These are phyloP conservation scores for Leucogyrophana mollusca DNA, from an alignment of 768 basidiomycete genomes.

Conservation along the genomic window DNA sequence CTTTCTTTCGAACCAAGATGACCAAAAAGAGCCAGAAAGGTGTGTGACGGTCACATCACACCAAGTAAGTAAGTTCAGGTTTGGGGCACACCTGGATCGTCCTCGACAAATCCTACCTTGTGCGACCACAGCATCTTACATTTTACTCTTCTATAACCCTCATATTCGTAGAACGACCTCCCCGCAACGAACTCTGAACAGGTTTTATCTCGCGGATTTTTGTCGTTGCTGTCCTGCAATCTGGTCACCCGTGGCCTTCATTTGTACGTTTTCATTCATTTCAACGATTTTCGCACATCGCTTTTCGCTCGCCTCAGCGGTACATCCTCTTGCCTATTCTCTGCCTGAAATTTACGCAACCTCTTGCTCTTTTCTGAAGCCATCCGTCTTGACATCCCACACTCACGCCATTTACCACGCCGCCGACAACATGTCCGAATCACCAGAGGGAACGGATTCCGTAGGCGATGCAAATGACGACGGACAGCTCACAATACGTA, in stretches of 20 bases:
- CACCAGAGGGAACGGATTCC: slow-evolving; percentile 36
- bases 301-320: not conserved
- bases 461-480: slow-evolving; percentile 44
- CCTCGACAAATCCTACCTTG: slow-evolving; percentile 17
- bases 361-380: slow-evolving; percentile 6
- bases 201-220: too few relatives aligned
- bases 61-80: slow-evolving; percentile 34
- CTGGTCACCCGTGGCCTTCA: too few relatives aligned
- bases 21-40: slow-evolving; percentile 12
- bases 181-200: too few relatives aligned
- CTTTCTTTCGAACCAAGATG: slow-evolving; percentile 7
- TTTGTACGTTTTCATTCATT: too few relatives aligned
- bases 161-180: not conserved
- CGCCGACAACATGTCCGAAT: slow-evolving; percentile 31
- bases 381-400: too few relatives aligned
- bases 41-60: slow-evolving; percentile 35
- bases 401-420: not conserved
- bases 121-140: not conserved
- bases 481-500: slow-evolving; percentile 58
- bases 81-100: slow-evolving; percentile 22
- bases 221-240: too few relatives aligned
- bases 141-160: too few relatives aligned
- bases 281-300: slow-evolving; percentile 6
- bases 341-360: slow-evolving; percentile 7
- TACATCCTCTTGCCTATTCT: slow-evolving; percentile 10